phyloP scores from a whole-genome alignment of 2,329 filamentous ascomycete species.

The Hypoxylon sp. region DNA sequence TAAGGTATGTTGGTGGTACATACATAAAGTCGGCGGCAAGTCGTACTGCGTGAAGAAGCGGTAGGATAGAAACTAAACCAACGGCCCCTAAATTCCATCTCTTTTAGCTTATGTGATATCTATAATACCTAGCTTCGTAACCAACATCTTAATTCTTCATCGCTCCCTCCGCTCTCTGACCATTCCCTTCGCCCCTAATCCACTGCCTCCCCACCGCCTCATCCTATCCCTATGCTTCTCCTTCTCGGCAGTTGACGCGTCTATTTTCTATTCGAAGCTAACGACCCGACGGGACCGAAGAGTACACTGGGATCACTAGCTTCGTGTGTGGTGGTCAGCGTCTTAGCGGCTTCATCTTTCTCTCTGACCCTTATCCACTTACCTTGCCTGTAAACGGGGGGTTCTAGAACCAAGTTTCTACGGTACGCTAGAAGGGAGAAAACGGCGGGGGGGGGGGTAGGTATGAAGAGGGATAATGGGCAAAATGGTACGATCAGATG shows the following conservation, averaged over 20 bases:
- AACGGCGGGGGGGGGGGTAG: neutral
- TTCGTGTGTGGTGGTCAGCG: conserved; percentile 7
- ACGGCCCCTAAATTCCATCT: no score
- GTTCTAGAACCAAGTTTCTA: neutral
- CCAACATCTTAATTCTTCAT: conserved; percentile 5
- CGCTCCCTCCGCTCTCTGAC: neutral
- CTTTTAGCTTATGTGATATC: conserved; percentile 7
- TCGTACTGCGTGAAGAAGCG: neutral
- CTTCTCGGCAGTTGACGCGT: conserved; percentile 10
- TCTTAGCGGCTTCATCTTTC: neutral
- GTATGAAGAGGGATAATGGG: neutral
- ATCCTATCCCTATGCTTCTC: conserved; percentile 2
- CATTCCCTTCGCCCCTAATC: neutral
- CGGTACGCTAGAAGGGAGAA: neutral
- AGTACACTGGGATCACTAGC: neutral
- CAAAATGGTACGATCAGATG: neutral
- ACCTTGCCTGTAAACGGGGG: neutral
- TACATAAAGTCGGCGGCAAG: neutral
- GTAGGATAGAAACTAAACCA: neutral
- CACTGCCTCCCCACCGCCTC: neutral
- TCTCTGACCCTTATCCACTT: neutral
- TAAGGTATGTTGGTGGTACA: conserved; percentile 5
- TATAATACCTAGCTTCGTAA: neutral
- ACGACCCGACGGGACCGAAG: neutral
- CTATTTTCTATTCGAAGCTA: conserved; percentile 3